Evolutionary conservation across 2,329 filamentous ascomycete genomes (phyloP), one percentile per base, ranked within the genome.

Genomic region (Diaporthe sp.): DNA sequence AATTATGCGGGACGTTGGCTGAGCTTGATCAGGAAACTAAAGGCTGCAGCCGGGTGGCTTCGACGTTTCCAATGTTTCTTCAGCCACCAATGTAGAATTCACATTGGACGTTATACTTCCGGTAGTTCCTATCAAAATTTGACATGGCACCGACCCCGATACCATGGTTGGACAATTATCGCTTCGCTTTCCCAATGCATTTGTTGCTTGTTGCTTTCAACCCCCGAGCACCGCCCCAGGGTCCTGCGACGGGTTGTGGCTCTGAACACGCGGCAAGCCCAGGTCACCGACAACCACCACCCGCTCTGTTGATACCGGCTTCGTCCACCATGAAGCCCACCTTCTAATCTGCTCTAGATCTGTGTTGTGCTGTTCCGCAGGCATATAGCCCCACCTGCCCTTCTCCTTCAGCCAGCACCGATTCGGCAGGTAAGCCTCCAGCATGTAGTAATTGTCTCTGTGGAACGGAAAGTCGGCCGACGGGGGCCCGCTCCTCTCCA

Each of bases 371-470:
- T 84, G 82, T 12, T 83, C 78, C 4, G 80, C 81, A 1, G 83
- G 82, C 52, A 85, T 73, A 57, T 91, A 92, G 50, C 86, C 79
- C 89, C 89, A 91, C 55, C 80, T 80, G 50, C 82, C 79, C 6
- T 84, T 78, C 12, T 86, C 82, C 22, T 83, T 83, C 64, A 81
- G 85, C 89, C 89, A 92, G 60, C 85, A 86, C 30, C 90, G 84
- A 76, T 89, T 89, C 0, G 90, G 90, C 64, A 91, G 78, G 77
- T 89, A 91, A 1, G 87, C 87, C 78, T 91, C 85, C 38, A 92
- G 83, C 83, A 89, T 86, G 78, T 92, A 90, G 78, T 91, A 92
- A 60, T 88, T 86, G 74, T 92, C 90, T 30, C 90, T 82, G 68
- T 88, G 85, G 72, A 85, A 90, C 0, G 89, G 89, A 15, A 90